A percentile compares a stretch with the other conserved stretches of the same genome.
Conservation (phyloP, 2,329 filamentous ascomycete genomes). For the Lecanicillium sp. region DNA sequence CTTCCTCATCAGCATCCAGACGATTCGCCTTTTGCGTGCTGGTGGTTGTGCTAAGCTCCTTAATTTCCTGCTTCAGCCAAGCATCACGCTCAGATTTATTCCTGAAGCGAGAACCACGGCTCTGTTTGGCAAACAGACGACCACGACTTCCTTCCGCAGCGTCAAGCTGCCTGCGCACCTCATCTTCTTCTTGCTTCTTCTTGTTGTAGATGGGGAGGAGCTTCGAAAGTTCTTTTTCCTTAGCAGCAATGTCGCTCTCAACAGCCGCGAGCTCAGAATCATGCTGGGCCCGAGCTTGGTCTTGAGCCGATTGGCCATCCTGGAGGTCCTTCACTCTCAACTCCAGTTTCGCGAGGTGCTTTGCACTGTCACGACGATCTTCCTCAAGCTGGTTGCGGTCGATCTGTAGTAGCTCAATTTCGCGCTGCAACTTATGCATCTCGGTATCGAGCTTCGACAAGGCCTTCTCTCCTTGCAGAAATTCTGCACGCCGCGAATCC, state of each 20-base stretch:
- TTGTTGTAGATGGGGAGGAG: constrained; percentile 73
- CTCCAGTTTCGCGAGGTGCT: constrained; percentile 77
- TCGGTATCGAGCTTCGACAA: constrained; percentile 71
- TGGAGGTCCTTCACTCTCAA: constrained; percentile 74
- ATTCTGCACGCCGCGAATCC: constrained; percentile 71
- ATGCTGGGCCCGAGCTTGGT: constrained; percentile 65
- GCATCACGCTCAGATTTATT: constrained; percentile 84
- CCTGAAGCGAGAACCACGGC: constrained; percentile 77
- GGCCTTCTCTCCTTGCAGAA: constrained; percentile 71
- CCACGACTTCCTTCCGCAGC: constrained; percentile 68
- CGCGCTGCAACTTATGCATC: constrained; percentile 72
- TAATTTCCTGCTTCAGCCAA: constrained; percentile 73
- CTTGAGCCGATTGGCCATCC: constrained; percentile 74
- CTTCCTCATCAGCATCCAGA: constrained; percentile 79
- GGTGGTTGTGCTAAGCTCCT: constrained; percentile 69
- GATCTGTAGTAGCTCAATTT: constrained; percentile 76
- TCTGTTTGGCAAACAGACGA: constrained; percentile 87
- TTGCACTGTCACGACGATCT: constrained; percentile 77
- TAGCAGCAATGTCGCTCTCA: constrained; percentile 64
- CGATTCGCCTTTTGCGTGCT: constrained; percentile 78
- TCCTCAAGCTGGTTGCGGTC: constrained; percentile 85
- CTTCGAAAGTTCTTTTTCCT: constrained; percentile 68
- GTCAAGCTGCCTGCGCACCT: constrained; percentile 65
- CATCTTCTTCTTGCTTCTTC: constrained; percentile 66
- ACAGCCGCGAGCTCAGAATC: constrained; percentile 67